Base-by-base conservation (phyloP, 495 filamentous ascomycete genomes). In the Penicillium pulvis region DNA sequence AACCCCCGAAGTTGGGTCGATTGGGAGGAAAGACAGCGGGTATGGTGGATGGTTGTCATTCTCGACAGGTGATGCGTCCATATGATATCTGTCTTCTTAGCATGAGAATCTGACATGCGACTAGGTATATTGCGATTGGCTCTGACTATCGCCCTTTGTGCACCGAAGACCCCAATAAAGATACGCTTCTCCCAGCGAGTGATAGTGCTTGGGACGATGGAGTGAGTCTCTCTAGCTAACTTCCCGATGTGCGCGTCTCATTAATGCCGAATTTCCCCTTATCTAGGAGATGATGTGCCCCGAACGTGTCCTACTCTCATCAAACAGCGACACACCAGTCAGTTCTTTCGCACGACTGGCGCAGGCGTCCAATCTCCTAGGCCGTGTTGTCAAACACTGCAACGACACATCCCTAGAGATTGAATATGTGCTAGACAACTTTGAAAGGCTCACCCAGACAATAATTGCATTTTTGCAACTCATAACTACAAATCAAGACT, bases 41-140 rank as follows among this genome's bases (percentile, higher is more conserved):
- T 31, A 3, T 50, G 47, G 47, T 50, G 47, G 47, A 50, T 50
- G 47, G 11, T 50, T 31, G 26, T 50, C 5, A 50, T 50, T 50
- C 30, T 50, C 0, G 47, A 50, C 26, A 50, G 47, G 47, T 50
- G 26, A 50, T 23, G 9, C 9, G 12, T 12, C 12, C 9, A 35
- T 11, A 36, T 36, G 33, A 10, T 9, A 35, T 23, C 33, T 12
- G n/a, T 45, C 4, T n/a, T 5, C 19, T 24, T 11, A 8, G 20
- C 9, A 47, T 5, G 11, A 47, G 19, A 47, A 50, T 33, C 26
- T 50, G 16, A 30, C n/a, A 7, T 23, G 20, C 7, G 16, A n/a
- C 7, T 50, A 50, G 47, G 47, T 50, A 50, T 17, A 26, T 50
- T 26, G 47, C 23, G 23, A 26, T 50, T 4, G 47, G 47, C 9